Evolutionary conservation across 345 rosid species (phyloP).

Genomic region (thale cress (Arabidopsis thaliana)): DNA sequence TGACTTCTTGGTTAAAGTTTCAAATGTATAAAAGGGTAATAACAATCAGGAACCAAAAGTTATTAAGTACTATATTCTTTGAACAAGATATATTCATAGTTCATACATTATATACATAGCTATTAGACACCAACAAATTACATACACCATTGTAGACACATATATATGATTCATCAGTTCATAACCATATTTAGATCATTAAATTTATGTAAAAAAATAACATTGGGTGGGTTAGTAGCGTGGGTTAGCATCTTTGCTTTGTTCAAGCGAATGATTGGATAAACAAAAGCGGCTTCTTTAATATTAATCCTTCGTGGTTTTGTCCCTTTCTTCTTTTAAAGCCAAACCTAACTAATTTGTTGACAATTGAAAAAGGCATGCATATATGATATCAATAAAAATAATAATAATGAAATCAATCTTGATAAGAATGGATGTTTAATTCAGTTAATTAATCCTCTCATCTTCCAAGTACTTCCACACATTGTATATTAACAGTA

Average conservation of each 20-base stretch:
- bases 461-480: slow-evolving; percentile 16
- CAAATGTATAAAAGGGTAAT: too few relatives aligned
- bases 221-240: slow-evolving; percentile 25
- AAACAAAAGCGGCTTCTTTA: slow-evolving; percentile 27
- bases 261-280: slow-evolving; percentile 23
- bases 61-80: too few relatives aligned
- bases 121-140: not conserved
- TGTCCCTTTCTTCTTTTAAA: slow-evolving; percentile 37
- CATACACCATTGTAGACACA: not conserved
- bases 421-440: slow-evolving; percentile 26
- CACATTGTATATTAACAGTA: not conserved
- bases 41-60: too few relatives aligned
- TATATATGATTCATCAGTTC: not conserved
- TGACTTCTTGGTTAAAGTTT: too few relatives aligned
- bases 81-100: too few relatives aligned
- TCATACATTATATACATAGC: too few relatives aligned
- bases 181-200: not conserved
- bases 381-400: not conserved
- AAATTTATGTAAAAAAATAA: not conserved
- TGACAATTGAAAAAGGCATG: slow-evolving; percentile 16
- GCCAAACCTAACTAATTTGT: slow-evolving; percentile 43
- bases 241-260: slow-evolving; percentile 21
- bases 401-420: not conserved
- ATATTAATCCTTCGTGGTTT: slow-evolving; percentile 31
- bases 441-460: not conserved